Conservation (phyloP, 495 filamentous ascomycete genomes). For the Penicillium cataractarum region DNA sequence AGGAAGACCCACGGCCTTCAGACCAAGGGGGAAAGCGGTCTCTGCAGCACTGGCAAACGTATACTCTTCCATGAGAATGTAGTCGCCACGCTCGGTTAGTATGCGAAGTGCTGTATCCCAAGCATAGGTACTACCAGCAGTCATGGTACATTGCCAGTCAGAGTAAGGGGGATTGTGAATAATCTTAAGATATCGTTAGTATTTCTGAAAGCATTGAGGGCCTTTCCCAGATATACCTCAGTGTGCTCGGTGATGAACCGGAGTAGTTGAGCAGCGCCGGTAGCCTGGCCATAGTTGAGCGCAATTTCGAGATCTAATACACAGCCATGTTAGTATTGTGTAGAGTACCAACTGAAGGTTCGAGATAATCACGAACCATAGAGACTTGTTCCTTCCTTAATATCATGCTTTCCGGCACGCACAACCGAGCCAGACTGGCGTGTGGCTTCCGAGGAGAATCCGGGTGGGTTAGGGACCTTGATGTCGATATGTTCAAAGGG, state of each 20-base stretch:
- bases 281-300: slow-evolving; percentile 88
- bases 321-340: slow-evolving; percentile 6
- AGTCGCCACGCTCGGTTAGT: slow-evolving; percentile 71
- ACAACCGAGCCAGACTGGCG: slow-evolving; percentile 55
- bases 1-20: slow-evolving; percentile 69
- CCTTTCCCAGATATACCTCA: slow-evolving; percentile 51
- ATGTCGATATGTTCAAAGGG: slow-evolving; percentile 72
- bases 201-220: background rate
- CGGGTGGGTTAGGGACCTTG: slow-evolving; percentile 66
- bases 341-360: background rate
- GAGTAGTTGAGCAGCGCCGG: slow-evolving; percentile 82
- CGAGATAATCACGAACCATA: slow-evolving; percentile 49
- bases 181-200: slow-evolving; percentile 29
- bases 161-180: slow-evolving; percentile 60
- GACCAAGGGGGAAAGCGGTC: slow-evolving; percentile 75
- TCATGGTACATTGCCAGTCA: slow-evolving; percentile 80
- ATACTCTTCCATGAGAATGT: slow-evolving; percentile 82
- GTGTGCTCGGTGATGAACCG: slow-evolving; percentile 93
- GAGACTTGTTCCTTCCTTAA: slow-evolving; percentile 61
- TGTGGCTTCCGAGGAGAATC: slow-evolving; percentile 71
- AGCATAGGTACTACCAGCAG: slow-evolving; percentile 75
- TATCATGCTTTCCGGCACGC: slow-evolving; percentile 80
- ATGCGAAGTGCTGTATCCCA: slow-evolving; percentile 79
- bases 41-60: slow-evolving; percentile 83
- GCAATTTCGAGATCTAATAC: slow-evolving; percentile 72